Evolutionary conservation across 2,329 filamentous ascomycete genomes (phyloP), one percentile per base, ranked within the genome.

Genomic region (Diaporthe humulicola): DNA sequence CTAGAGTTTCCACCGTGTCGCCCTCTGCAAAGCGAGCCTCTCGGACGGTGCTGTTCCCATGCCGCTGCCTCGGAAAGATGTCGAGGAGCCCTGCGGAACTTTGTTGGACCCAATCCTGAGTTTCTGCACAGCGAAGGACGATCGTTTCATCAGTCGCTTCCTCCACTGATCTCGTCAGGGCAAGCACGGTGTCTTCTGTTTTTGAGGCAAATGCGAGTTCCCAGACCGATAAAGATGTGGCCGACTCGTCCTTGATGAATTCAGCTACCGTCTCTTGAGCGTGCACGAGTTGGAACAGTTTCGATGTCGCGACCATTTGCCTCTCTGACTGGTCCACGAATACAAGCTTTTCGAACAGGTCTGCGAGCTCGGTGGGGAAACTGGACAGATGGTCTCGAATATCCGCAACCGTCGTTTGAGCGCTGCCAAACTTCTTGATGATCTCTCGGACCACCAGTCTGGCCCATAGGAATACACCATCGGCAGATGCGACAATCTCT

Each of bases 231-330:
- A 83, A 74, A 0, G 79, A 78, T 25, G 78, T 80, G 0, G 82
- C 79, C 0, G 80, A 80, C 10, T 84, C 82, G 58, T 83, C 80
- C 12, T 79, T 78, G 28, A 83, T 76, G 57, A 83, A 83, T 17
- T 82, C 80, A 1, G 82, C 81, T 2, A 81, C 82, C 0, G 73
- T 38, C 69, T 84, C 82, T n/a, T 80, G 74, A 0, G 82, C 81
- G 12, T 79, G 76, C 3, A 83, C 78, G 5, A 84, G 78, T 36
- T 78, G 77, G 61, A 83, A 83, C 4, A 83, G 33, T 2, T 76
- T 61, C 2, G 80, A 78, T 0, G 82, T 76, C 22, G 81, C 77
- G 1, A 60, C 45, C 4, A 81, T 67, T 12, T 80, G 50, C 0
- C 48, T 17, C 0, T 15, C 3, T 0, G 73, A 76, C 67, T 82